These are phyloP conservation scores for Sanghuangporus sanghuang DNA, from an alignment of 1,284 basidiomycete genomes.

Conservation along the genomic window DNA sequence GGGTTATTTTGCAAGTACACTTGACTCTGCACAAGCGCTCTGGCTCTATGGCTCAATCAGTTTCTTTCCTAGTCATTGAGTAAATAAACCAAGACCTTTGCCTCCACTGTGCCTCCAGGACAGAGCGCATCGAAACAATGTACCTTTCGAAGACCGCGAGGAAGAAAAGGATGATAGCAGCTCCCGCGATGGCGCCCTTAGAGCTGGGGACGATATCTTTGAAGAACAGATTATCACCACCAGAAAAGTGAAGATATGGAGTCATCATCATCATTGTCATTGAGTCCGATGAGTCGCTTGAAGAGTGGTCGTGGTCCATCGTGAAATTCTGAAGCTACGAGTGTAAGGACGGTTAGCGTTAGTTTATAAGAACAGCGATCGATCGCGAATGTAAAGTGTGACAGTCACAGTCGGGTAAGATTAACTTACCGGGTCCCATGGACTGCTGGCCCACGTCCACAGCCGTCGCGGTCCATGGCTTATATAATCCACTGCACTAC, in stretches of 20 bases:
- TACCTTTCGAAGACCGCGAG: constrained; percentile 67
- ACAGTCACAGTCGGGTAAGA: background rate
- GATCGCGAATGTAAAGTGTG: background rate
- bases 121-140: constrained; percentile 49
- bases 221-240: constrained; percentile 64
- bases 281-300: constrained; percentile 11
- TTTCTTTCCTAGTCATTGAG: background rate
- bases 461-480: background rate
- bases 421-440: background rate
- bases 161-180: constrained; percentile 64
- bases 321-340: background rate
- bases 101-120: constrained; percentile 53
- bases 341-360: background rate
- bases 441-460: background rate
- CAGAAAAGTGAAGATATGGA: constrained; percentile 62
- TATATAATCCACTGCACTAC: background rate
- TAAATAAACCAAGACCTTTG: constrained; percentile 37
- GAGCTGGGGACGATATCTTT: constrained; percentile 61
- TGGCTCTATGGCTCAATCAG: background rate
- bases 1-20: background rate
- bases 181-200: constrained; percentile 63
- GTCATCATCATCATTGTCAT: constrained; percentile 38
- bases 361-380: background rate
- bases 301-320: constrained; percentile 18
- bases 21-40: constrained; percentile 6